These are phyloP conservation scores for Hortaea werneckii DNA, from an alignment of 2,329 filamentous ascomycete species.

Conservation along the genomic window DNA sequence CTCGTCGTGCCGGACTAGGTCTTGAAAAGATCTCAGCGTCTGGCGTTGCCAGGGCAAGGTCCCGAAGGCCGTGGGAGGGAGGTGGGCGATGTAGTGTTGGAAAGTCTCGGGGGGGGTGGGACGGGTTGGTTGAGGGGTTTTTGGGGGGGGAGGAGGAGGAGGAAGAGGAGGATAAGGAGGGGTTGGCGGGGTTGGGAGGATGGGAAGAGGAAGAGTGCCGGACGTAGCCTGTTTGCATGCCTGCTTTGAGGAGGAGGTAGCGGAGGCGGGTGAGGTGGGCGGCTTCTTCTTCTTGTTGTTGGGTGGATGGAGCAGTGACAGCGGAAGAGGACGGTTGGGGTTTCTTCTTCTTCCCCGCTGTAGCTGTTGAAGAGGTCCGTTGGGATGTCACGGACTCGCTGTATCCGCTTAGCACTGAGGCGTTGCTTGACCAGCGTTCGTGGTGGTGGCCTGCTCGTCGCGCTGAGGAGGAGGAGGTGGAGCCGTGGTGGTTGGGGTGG, in stretches of 20 bases:
- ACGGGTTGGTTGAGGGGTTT: slow-evolving; percentile 38
- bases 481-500: too few species aligned
- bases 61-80: slow-evolving; percentile 50
- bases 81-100: slow-evolving; percentile 45
- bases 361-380: slow-evolving; percentile 63
- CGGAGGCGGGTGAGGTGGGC: slow-evolving; percentile 68
- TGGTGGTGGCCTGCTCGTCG: slow-evolving; percentile 38
- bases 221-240: slow-evolving; percentile 69
- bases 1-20: slow-evolving; percentile 63
- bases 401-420: slow-evolving; percentile 67
- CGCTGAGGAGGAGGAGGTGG: too few species aligned
- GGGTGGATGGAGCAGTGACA: too few species aligned
- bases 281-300: slow-evolving; percentile 45
- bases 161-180: too few species aligned
- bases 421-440: slow-evolving; percentile 67
- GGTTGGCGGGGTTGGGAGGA: too few species aligned
- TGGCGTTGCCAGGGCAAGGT: slow-evolving; percentile 57
- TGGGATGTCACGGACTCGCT: slow-evolving; percentile 52
- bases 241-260: slow-evolving; percentile 69
- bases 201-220: too few species aligned
- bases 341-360: slow-evolving; percentile 37
- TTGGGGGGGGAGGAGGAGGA: too few species aligned
- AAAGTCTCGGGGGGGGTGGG: slow-evolving; percentile 57
- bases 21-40: slow-evolving; percentile 70
- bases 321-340: too few species aligned